phyloP scores from a whole-genome alignment of 129 eudicot species.

The Flaveria bidentis region DNA sequence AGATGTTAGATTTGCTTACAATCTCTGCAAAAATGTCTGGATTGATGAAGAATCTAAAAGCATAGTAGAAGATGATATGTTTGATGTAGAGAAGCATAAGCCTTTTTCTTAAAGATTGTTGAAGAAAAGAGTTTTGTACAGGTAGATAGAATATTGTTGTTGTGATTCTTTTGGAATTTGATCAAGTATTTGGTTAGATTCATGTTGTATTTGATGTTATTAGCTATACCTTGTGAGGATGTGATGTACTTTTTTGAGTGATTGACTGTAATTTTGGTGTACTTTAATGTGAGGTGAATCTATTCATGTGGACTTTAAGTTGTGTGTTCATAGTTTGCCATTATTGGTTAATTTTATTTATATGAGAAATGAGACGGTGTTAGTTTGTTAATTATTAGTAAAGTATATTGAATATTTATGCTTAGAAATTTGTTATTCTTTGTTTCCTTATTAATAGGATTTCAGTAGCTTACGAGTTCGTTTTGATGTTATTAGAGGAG shows the following conservation, averaged over 20 bases:
- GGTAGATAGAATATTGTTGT: conserved; percentile 20
- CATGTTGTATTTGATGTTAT: conserved; percentile 26
- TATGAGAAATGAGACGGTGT: too few relatives aligned
- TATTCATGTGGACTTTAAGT: too few relatives aligned
- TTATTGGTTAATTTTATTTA: too few relatives aligned
- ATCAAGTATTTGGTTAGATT: conserved; percentile 25
- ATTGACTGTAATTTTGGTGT: conserved; percentile 22
- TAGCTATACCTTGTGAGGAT: conserved; percentile 5
- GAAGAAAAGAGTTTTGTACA: conserved; percentile 38
- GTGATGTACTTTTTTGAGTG: conserved; percentile 24
- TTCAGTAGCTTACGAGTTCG: too few relatives aligned
- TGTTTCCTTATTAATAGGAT: too few relatives aligned
- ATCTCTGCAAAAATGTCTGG: not conserved
- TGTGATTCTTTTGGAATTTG: not conserved
- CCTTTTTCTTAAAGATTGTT: conserved; percentile 35
- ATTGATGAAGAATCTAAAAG: conserved; percentile 4
- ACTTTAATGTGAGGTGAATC: not conserved
- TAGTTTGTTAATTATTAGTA: too few relatives aligned
- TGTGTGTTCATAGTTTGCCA: too few relatives aligned
- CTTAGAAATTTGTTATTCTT: too few relatives aligned
- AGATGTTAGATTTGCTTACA: conserved; percentile 22
- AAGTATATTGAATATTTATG: too few relatives aligned
- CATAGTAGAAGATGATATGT: conserved; percentile 18
- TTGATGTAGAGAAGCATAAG: conserved; percentile 30
- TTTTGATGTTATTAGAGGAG: too few relatives aligned